phyloP scores from a whole-genome alignment of 1,284 basidiomycete species.

The Meripilus lineatus region DNA sequence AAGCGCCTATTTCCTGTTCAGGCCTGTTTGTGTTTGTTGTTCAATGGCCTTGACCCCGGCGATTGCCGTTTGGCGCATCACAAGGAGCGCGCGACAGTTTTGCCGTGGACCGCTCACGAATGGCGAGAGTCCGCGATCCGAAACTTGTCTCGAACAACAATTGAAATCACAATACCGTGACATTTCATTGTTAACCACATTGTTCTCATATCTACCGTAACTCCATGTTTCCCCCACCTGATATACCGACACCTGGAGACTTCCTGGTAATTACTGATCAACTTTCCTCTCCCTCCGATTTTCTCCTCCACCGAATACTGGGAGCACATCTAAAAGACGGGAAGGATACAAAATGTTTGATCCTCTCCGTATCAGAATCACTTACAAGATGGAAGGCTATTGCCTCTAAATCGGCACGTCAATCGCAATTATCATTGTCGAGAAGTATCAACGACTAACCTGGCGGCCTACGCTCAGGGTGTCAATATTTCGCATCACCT shows the following conservation, averaged over 20 bases:
- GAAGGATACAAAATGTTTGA: constrained; percentile 32
- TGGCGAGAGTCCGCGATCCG: too few species aligned
- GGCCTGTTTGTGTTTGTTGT: too few species aligned
- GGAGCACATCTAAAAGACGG: constrained; percentile 46
- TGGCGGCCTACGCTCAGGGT: constrained; percentile 40
- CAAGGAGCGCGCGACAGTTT: too few species aligned
- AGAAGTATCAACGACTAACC: neutral
- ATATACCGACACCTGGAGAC: constrained; percentile 40
- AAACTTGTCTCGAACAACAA: too few species aligned
- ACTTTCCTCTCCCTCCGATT: constrained; percentile 61
- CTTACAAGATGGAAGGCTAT: constrained; percentile 57
- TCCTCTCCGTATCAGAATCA: constrained; percentile 56
- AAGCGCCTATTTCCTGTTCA: too few species aligned
- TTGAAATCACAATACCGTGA: neutral
- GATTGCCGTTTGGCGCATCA: too few species aligned
- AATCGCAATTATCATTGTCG: neutral
- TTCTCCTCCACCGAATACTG: constrained; percentile 52
- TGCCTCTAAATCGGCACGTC: constrained; percentile 52
- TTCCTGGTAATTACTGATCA: constrained; percentile 63
- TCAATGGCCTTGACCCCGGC: too few species aligned
- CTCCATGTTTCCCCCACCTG: constrained; percentile 39
- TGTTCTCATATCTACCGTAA: too few species aligned
- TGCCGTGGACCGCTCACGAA: too few species aligned
- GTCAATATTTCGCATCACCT: constrained; percentile 46
- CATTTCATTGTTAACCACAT: neutral